A percentile compares a stretch with the other conserved stretches of the same genome.
Evolutionary conservation across 495 filamentous ascomycete species (phyloP).

Genomic region (Penicillium crystallinum): DNA sequence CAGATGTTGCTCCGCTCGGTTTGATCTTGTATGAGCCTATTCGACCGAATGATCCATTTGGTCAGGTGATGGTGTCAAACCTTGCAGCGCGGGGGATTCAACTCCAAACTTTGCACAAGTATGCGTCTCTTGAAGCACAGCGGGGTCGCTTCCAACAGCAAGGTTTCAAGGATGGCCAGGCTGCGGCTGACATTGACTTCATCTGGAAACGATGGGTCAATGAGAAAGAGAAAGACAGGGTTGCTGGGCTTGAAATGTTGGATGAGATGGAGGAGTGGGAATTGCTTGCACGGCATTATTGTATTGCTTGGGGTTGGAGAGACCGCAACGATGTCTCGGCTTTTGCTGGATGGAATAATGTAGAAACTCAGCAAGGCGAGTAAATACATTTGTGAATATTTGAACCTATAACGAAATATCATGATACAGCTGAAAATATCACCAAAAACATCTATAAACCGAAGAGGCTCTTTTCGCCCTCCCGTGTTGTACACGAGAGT

Average conservation of each 20-base stretch:
- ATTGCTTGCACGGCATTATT: constrained; percentile 83
- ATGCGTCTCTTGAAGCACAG: constrained; percentile 61
- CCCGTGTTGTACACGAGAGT: no score
- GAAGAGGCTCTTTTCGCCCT: no score
- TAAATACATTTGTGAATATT: constrained; percentile 3
- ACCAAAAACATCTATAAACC: no score
- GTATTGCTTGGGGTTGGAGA: constrained; percentile 80
- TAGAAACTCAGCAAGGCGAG: constrained; percentile 24
- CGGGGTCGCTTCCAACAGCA: constrained; percentile 54
- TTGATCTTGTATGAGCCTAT: constrained; percentile 88
- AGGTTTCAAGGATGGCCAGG: constrained; percentile 52
- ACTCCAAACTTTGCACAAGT: constrained; percentile 74
- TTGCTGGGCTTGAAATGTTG: constrained; percentile 75
- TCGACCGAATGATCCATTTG: constrained; percentile 76
- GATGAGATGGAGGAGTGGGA: constrained; percentile 97
- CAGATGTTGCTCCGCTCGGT: constrained; percentile 40
- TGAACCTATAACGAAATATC: background rate
- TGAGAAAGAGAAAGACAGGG: constrained; percentile 70
- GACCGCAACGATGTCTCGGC: constrained; percentile 28
- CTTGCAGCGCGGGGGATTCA: constrained; percentile 78
- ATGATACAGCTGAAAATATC: background rate
- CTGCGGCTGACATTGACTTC: constrained; percentile 63
- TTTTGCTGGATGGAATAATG: constrained; percentile 38
- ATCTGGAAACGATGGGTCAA: constrained; percentile 73
- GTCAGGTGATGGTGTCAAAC: constrained; percentile 85